These are phyloP conservation scores for Geranomyces variabilis DNA, from an alignment of 192 early-diverging fungal genomes.

Conservation along the genomic window DNA sequence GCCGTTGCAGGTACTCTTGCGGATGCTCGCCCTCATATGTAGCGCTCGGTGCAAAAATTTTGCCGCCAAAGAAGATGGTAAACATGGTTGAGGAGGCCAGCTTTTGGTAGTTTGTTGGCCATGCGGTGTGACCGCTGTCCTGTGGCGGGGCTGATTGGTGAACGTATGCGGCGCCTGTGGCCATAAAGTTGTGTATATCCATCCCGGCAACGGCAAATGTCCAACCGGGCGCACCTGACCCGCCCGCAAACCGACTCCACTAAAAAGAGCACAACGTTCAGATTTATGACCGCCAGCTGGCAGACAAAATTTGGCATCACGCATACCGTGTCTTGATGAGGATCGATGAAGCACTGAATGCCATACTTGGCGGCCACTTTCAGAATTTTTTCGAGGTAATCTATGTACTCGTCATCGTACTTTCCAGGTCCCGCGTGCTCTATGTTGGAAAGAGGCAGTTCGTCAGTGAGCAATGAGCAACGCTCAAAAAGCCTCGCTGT, in stretches of 20 bases:
- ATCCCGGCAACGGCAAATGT: slow-evolving; percentile 82
- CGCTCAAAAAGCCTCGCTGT: too few species aligned
- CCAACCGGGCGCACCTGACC: slow-evolving; percentile 85
- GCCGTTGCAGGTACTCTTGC: slow-evolving; percentile 69
- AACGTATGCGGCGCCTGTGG: slow-evolving; percentile 77
- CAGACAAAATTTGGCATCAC: too few species aligned
- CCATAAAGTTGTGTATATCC: slow-evolving; percentile 73
- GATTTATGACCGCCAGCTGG: too few species aligned
- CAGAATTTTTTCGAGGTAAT: slow-evolving; percentile 70
- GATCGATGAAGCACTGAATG: slow-evolving; percentile 83
- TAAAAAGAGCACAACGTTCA: slow-evolving; percentile 8
- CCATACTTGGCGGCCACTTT: slow-evolving; percentile 71
- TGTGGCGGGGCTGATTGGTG: slow-evolving; percentile 52
- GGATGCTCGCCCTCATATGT: slow-evolving; percentile 66
- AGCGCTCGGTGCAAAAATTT: slow-evolving; percentile 72
- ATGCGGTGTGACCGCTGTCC: slow-evolving; percentile 57
- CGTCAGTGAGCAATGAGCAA: too few species aligned
- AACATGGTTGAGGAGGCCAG: slow-evolving; percentile 84
- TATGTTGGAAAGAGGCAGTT: slow-evolving; percentile 3
- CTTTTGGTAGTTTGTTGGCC: slow-evolving; percentile 90
- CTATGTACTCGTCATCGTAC: slow-evolving; percentile 83
- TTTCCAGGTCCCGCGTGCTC: slow-evolving; percentile 81
- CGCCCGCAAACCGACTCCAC: slow-evolving; percentile 72
- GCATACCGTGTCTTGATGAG: slow-evolving; percentile 80
- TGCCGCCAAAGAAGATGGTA: slow-evolving; percentile 76